These are phyloP conservation scores for Penicillium vulpinum DNA, from an alignment of 2,329 filamentous ascomycete species.

Conservation along the genomic window DNA sequence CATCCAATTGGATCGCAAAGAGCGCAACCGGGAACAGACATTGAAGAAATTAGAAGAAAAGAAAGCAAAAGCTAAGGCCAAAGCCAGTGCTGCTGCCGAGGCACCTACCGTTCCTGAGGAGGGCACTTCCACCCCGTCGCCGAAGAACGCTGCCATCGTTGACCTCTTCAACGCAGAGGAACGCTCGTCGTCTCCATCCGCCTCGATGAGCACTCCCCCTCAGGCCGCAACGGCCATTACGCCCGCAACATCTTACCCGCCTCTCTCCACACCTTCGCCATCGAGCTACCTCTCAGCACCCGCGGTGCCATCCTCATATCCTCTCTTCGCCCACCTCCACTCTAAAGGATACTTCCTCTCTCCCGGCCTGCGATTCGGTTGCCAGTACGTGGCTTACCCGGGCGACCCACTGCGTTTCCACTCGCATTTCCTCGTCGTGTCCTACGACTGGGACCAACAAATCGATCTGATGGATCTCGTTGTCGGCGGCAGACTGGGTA, in stretches of 20 bases:
- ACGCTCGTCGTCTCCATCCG: conserved; percentile 13
- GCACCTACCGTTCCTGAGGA: conserved; percentile 10
- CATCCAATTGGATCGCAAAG: conserved; percentile 49
- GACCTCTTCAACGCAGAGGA: conserved; percentile 27
- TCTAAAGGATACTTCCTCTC: conserved; percentile 79
- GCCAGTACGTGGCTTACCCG: conserved; percentile 91
- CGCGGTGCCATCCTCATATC: conserved; percentile 57
- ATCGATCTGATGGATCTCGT: conserved; percentile 83
- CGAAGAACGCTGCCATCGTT: conserved; percentile 15
- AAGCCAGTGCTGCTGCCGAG: conserved; percentile 18
- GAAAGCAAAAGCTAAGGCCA: conserved; percentile 27
- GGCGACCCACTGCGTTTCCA: conserved; percentile 94
- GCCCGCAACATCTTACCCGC: conserved; percentile 52
- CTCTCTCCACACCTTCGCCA: conserved; percentile 37
- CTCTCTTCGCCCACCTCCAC: conserved; percentile 79
- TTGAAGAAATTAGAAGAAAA: conserved; percentile 52
- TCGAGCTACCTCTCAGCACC: conserved; percentile 33
- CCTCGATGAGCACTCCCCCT: conserved; percentile 16
- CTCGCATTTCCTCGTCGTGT: conserved; percentile 87
- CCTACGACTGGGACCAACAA: conserved; percentile 82
- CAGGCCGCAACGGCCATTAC: conserved; percentile 43
- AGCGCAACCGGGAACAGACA: conserved; percentile 51
- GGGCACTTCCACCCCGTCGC: background rate
- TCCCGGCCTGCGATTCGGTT: conserved; percentile 90
- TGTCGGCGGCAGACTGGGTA: conserved; percentile 81